phyloP scores from a whole-genome alignment of 2,329 filamentous ascomycete species.

The Juglanconis oblonga region DNA sequence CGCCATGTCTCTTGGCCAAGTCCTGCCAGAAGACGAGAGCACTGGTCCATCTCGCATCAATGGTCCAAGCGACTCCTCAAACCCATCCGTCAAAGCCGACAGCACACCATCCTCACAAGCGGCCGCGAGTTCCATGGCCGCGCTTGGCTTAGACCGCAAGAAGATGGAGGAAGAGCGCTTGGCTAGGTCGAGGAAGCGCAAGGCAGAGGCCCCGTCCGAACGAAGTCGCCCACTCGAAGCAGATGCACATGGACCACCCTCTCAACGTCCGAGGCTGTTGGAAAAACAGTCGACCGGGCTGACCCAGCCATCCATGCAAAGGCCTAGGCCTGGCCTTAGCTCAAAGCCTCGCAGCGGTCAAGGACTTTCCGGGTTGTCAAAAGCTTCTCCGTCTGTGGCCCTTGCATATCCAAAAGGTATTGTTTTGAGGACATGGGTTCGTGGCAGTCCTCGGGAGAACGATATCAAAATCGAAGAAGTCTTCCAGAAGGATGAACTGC shows the following conservation, averaged over 20 bases:
- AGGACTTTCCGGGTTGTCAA: neutral
- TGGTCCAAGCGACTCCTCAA: neutral
- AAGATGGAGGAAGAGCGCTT: conserved; percentile 84
- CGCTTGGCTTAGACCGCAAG: conserved; percentile 67
- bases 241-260: conserved; percentile 15
- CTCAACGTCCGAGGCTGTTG: conserved; percentile 6
- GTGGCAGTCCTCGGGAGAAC: conserved; percentile 56
- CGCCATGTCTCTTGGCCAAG: conserved; percentile 49
- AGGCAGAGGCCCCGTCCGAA: conserved; percentile 16
- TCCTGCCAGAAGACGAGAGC: conserved; percentile 15
- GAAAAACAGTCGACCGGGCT: neutral
- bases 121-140: conserved; percentile 20
- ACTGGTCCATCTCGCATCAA: neutral
- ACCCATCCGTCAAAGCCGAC: neutral
- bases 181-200: conserved; percentile 61
- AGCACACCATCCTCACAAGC: neutral
- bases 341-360: neutral
- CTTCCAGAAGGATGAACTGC: conserved; percentile 67
- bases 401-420: conserved; percentile 54
- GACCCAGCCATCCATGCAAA: neutral
- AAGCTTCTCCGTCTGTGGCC: neutral
- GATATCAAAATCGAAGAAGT: conserved; percentile 90
- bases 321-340: neutral
- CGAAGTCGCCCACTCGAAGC: neutral
- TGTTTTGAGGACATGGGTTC: conserved; percentile 79